Percentiles rank a stretch among this genome's conserved stretches.
These are phyloP conservation scores for Sicyos edulis DNA, from an alignment of 306 rosid genomes.

Conservation along the genomic window DNA sequence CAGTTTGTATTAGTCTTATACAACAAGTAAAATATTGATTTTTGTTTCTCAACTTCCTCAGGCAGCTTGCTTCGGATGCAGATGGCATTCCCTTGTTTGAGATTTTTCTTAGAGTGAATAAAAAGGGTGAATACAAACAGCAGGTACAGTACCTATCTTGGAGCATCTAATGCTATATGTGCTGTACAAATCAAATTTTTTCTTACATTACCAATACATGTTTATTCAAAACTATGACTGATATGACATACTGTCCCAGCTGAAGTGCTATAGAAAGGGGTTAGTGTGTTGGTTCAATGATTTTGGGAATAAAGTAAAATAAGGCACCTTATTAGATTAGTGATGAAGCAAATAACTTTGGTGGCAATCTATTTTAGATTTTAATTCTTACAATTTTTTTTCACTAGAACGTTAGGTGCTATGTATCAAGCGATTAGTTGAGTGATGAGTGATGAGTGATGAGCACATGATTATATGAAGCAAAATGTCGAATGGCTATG, in stretches of 20 bases:
- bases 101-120: constrained; percentile 56
- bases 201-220: background rate
- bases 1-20: background rate
- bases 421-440: background rate
- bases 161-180: background rate
- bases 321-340: background rate
- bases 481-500: too few relatives aligned
- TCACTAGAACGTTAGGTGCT: background rate
- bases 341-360: background rate
- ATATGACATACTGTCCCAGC: background rate
- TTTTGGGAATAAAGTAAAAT: background rate
- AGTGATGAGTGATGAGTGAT: too few relatives aligned
- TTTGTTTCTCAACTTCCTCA: constrained; percentile 33
- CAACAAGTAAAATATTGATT: constrained; percentile 18
- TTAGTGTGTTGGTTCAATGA: background rate
- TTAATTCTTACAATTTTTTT: background rate
- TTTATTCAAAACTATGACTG: background rate
- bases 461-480: too few relatives aligned
- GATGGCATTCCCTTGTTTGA: constrained; percentile 89
- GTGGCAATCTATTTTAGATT: background rate
- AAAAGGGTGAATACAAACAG: constrained; percentile 65
- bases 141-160: constrained; percentile 58
- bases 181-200: background rate
- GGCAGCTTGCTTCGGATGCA: constrained; percentile 83
- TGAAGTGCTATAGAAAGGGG: background rate